Base-by-base conservation (phyloP, 306 rosid genomes). In the Lablab purpureus region DNA sequence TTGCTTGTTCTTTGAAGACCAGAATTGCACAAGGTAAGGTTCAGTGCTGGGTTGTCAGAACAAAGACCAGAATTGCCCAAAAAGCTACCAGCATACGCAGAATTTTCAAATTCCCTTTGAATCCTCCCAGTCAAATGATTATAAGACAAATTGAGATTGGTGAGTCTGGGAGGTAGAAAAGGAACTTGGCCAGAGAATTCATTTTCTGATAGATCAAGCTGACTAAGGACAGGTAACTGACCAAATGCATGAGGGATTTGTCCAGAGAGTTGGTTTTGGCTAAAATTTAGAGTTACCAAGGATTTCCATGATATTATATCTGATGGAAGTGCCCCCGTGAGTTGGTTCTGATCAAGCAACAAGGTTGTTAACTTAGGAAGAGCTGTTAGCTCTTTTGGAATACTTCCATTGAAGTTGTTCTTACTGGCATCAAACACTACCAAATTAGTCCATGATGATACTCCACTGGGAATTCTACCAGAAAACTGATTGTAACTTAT, bases 1-100 rank as follows among this genome's bases (percentile, higher is more conserved):
- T 86, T 90, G 49, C 81, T 70, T 25, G 76, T 50, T 7, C 66
- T 81, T 63, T 14, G 73, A 45, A 54, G 22, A 25, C 76, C 46
- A 47, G 76, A 84, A 78, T 83, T 52, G 86, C 96, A 92, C 19
- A 21, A 45, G 7, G 75, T 45, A 47, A 91, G 71, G 65, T 86
- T 83, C 21, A 82, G 28, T 41, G 43, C 22, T 13, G 50, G 27
- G 11, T 51, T 69, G 50, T 70, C 87, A 3, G 90, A 59, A 67
- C 95, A 92, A 2, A 94, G 97, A 50, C 87, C 89, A 22, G 87
- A 71, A 84, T 94, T 90, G 69, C 85, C 81, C 83, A 89, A 88
- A 87, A 94, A 94, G 87, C 92, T 91, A 17, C 1, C 49, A 0
- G 66, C 83, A 77, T 62, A 86, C 0, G n/a, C 90, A 18, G 73